Base-by-base conservation (phyloP, 1,139 yeast genomes). In the Candida smagusa region DNA sequence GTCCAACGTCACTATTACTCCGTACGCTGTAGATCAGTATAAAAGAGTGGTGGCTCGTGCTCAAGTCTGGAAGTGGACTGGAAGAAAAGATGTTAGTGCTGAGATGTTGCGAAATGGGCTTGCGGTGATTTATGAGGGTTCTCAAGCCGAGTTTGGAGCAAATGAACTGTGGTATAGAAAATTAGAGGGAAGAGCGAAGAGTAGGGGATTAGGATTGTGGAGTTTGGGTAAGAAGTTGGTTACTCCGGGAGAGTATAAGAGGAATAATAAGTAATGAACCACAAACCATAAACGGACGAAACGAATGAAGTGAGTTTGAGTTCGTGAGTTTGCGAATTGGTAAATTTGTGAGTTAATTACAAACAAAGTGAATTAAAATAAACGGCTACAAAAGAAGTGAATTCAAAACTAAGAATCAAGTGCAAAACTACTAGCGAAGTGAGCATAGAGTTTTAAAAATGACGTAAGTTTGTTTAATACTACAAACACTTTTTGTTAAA, bases 131-230 rank as follows among this genome's bases (percentile, higher is more conserved):
- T 92, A 92, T 52, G 97, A 90, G 53, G 84, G 89, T 1, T 84
- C 81, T 41, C 85, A 89, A 0, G 95, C 94, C 0, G 95, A 90
- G 56, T 92, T 88, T 61, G 96, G 92, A 46, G 88, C 84, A 1
- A 72, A 73, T 38, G 92, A 87, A 56, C 56, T 52, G 0, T 58
- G 66, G 57, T 89, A 88, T 54, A 61, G 79, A 34, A 51, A 52
- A 22, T 61, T 81, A 35, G 96, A 92, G 54, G 53, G 56, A 2
- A 57, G 61, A 31, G 94, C 97, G 0, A 78, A 74, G 52, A 54
- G 58, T 36, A 62, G 69, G 35, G 72, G 70, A 39, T 56, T 58
- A 33, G 98, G 98, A 1, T 68, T 92, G 36, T 92, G 96, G 92
- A 71, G 77, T 9, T 65, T 77, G 38, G 58, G 61, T 2, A 60